Evolutionary conservation across 2,329 filamentous ascomycete genomes (phyloP).

Genomic region (Pyrenochaeta sp.): DNA sequence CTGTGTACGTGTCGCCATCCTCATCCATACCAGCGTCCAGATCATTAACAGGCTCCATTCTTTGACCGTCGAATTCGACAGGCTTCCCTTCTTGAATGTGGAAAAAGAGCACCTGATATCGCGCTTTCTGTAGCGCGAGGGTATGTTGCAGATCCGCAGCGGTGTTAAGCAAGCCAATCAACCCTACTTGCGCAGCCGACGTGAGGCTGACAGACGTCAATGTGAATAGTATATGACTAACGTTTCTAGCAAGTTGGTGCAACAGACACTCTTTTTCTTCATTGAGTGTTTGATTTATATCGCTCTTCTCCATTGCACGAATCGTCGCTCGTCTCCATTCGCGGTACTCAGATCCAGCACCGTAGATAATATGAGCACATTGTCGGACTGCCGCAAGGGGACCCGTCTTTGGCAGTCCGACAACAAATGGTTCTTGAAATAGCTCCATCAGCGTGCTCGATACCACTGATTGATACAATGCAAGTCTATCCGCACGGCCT

Average conservation of each 20-base stretch:
- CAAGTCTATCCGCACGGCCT: constrained; percentile 34
- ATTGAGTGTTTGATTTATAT: constrained; percentile 13
- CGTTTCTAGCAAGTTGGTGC: constrained; percentile 26
- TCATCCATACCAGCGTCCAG: constrained; percentile 34
- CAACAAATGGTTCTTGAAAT: constrained; percentile 33
- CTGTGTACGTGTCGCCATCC: constrained; percentile 18
- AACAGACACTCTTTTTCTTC: constrained; percentile 20
- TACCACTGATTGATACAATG: constrained; percentile 44
- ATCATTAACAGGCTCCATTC: constrained; percentile 46
- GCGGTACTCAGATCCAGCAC: constrained; percentile 23
- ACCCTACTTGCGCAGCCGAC: constrained; percentile 20
- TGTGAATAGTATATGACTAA: constrained; percentile 33
- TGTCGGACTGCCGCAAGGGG: constrained; percentile 25
- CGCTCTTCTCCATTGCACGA: constrained; percentile 32
- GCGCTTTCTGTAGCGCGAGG: constrained; percentile 42
- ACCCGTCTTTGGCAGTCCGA: constrained; percentile 38
- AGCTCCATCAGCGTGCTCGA: constrained; percentile 36
- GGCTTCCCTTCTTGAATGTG: constrained; percentile 9
- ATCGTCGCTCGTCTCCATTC: constrained; percentile 45
- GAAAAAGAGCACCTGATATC: constrained; percentile 38
- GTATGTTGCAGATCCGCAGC: constrained; percentile 38
- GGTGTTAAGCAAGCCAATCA: constrained; percentile 33
- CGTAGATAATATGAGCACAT: constrained; percentile 29
- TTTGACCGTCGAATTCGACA: constrained; percentile 28
- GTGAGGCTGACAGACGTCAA: constrained; percentile 33